Evolutionary conservation across 106 monocot genomes (phyloP), one percentile per base, ranked within the genome.

Genomic region (Hemerocallis citrina): DNA sequence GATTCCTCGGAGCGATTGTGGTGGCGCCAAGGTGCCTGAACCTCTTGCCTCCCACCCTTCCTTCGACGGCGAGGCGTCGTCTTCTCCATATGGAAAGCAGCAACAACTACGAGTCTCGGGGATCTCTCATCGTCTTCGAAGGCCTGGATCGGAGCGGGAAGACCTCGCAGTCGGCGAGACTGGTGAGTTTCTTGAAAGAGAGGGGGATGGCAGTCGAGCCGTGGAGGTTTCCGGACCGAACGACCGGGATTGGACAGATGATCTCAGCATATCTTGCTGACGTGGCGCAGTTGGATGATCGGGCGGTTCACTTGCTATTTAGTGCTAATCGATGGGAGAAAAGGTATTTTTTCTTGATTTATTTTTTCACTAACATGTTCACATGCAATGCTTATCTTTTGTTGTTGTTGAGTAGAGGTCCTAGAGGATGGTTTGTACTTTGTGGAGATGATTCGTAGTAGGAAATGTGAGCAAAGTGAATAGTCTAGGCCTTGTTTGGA

Each of bases 291-390:
- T 54, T 91, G 32, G 90, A 91, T 68, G 90, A 91, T 69, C 72
- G 34, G 57, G 55, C 85, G 33, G 61, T 92, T 17, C 91, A 92
- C 72, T 70, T 92, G 48, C 79, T 92, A 22, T 92, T 92, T 35
- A 86, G 86, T 62, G 91, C 91, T 12, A 92, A 92, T 62, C 82
- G 91, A 30, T 92, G 91, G 91, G 91, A 92, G 39, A 92, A 86
- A 69, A 92, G 91, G 91, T 59, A 22, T 15, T 4, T 24, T 19
- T 38, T 38, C 21, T 13, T 1, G 10, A 30, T 10, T 4, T 56
- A 1, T 28, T 14, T 56, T 56, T 33, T 56, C 27, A n/a, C n/a
- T n/a, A n/a, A n/a, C n/a, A n/a, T n/a, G n/a, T n/a, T n/a, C n/a
- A n/a, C n/a, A n/a, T n/a, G n/a, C n/a, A n/a, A n/a, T n/a, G n/a